phyloP scores from a whole-genome alignment of 306 rosid genomes.

The Boehmeria nivea region DNA sequence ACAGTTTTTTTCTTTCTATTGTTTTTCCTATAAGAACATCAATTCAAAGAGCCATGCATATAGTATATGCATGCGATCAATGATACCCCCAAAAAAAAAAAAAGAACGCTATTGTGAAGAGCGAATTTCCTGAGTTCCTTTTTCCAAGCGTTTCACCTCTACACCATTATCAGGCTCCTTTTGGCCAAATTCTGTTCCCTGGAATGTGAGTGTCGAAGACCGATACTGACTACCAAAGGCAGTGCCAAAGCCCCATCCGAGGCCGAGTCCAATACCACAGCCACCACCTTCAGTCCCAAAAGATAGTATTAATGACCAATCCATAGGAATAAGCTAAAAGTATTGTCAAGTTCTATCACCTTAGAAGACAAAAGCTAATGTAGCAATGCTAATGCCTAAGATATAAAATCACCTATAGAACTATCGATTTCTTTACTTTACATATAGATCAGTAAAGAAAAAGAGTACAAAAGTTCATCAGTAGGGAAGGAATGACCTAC shows the following conservation, averaged over 20 bases:
- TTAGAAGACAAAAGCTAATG: too few species aligned
- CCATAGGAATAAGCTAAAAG: not conserved
- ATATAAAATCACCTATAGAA: too few species aligned
- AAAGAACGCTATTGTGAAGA: conserved; percentile 23
- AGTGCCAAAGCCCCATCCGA: conserved; percentile 97
- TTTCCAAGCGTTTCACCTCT: conserved; percentile 26
- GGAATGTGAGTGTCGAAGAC: conserved; percentile 56
- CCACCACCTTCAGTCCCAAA: conserved; percentile 75
- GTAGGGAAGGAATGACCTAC: conserved; percentile 42
- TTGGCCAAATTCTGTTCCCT: conserved; percentile 59
- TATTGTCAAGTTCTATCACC: too few species aligned
- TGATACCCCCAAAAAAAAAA: not conserved
- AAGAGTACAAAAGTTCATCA: not conserved
- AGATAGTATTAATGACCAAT: conserved; percentile 5
- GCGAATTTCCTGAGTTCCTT: conserved; percentile 28
- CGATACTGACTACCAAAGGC: conserved; percentile 86
- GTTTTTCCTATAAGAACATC: not conserved
- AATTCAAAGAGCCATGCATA: not conserved
- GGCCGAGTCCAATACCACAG: conserved; percentile 96
- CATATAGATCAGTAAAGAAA: not conserved
- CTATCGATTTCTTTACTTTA: too few species aligned
- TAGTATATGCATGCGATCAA: too few species aligned
- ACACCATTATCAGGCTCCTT: conserved; percentile 33
- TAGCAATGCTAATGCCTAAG: too few species aligned
- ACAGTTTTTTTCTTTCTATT: not conserved